Evolutionary conservation across 2,329 filamentous ascomycete genomes (phyloP).

Genomic region (Fusarium brachygibbosum): DNA sequence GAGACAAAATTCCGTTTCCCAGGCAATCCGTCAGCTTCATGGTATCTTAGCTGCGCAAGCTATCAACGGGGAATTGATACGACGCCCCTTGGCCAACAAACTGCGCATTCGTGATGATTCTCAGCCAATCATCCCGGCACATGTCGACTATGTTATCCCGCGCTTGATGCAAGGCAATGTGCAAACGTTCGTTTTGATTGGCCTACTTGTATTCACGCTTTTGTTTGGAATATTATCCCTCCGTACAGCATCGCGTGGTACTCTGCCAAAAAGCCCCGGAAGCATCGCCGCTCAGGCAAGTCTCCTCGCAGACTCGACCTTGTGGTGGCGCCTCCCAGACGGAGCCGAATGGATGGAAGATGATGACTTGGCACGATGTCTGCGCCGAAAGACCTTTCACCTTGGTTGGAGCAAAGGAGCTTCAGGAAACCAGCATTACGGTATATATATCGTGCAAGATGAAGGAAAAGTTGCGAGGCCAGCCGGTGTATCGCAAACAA

Average conservation of each 20-base stretch:
- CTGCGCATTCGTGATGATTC: slow-evolving; percentile 25
- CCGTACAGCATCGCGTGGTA: slow-evolving; percentile 41
- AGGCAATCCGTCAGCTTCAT: slow-evolving; percentile 45
- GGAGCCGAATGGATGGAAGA: slow-evolving; percentile 50
- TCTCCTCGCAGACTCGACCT: slow-evolving; percentile 48
- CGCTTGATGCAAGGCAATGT: slow-evolving; percentile 41
- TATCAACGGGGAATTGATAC: slow-evolving; percentile 41
- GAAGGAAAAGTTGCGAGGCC: slow-evolving; percentile 42
- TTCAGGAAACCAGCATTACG: slow-evolving; percentile 40
- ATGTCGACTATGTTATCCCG: slow-evolving; percentile 41
- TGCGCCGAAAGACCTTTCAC: slow-evolving; percentile 48
- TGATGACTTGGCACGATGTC: slow-evolving; percentile 42
- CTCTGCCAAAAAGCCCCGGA: slow-evolving; percentile 47
- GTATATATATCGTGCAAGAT: slow-evolving; percentile 49
- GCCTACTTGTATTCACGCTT: slow-evolving; percentile 40
- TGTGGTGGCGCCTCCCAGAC: slow-evolving; percentile 48
- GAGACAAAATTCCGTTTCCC: slow-evolving; percentile 43
- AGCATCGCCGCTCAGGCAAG: slow-evolving; percentile 51
- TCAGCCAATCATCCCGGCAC: slow-evolving; percentile 27
- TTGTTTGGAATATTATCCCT: slow-evolving; percentile 43
- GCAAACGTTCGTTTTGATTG: slow-evolving; percentile 45
- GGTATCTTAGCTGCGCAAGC: slow-evolving; percentile 48
- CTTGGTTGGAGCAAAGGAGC: slow-evolving; percentile 44
- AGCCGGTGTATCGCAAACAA: slow-evolving; percentile 12
- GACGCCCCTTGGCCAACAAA: slow-evolving; percentile 24